A percentile compares a stretch with the other conserved stretches of the same genome.
Conservation (phyloP, 306 rosid species). For the Dalbergia cultrata region DNA sequence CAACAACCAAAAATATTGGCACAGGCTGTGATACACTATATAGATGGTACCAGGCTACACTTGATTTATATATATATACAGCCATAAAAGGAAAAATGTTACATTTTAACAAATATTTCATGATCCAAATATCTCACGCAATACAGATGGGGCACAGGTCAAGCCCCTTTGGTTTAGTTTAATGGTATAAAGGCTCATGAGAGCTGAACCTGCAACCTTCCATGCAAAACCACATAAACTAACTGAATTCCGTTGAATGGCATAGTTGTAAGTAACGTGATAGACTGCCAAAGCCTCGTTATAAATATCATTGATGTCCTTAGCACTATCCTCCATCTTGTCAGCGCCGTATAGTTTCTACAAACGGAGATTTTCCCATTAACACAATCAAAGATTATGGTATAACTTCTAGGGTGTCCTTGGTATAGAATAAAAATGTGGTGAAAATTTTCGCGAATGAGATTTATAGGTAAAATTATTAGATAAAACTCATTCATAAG, state of each 20-base stretch:
- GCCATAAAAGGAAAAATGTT: not conserved
- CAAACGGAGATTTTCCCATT: not conserved
- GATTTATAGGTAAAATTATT: too few species aligned
- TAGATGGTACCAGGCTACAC: not conserved
- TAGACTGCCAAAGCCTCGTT: constrained; percentile 73
- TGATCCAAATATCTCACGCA: constrained; percentile 58
- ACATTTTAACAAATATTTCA: not conserved
- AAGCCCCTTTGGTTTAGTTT: constrained; percentile 48
- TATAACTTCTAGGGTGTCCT: not conserved
- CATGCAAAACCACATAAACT: constrained; percentile 60
- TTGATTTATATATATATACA: constrained; percentile 13
- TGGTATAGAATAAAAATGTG: too few species aligned
- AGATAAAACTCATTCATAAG: too few species aligned
- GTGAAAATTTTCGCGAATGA: too few species aligned
- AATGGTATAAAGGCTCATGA: constrained; percentile 35
- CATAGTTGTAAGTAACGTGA: constrained; percentile 59
- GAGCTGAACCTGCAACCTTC: constrained; percentile 76
- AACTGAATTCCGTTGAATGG: not conserved
- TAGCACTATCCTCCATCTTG: constrained; percentile 54
- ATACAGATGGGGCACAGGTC: constrained; percentile 45
- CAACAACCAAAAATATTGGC: not conserved
- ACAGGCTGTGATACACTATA: not conserved
- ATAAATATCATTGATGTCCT: constrained; percentile 53
- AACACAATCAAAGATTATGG: constrained; percentile 16
- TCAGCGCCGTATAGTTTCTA: constrained; percentile 64